These are phyloP conservation scores for Carex kokanica DNA, from an alignment of 176 grass and related monocot genomes.

Conservation along the genomic window DNA sequence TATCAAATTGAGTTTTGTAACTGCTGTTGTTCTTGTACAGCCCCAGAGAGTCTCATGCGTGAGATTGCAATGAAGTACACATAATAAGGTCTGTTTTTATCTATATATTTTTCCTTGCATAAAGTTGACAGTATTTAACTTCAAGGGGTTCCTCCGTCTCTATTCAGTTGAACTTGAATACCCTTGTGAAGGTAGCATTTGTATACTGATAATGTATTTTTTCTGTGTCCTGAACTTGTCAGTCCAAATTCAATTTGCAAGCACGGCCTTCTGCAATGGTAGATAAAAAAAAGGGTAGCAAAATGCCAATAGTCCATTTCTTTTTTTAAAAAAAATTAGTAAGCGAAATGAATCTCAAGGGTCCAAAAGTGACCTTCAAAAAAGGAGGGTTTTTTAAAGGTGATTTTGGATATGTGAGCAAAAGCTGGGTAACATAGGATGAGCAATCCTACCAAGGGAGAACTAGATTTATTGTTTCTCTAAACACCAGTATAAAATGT, in stretches of 20 bases:
- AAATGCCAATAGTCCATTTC: neutral
- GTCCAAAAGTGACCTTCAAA: neutral
- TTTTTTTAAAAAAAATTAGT: neutral
- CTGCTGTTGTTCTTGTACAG: slow-evolving; percentile 39
- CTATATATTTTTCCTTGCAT: slow-evolving; percentile 21
- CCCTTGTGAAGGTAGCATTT: neutral
- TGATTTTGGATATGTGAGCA: neutral
- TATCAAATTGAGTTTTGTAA: slow-evolving; percentile 14
- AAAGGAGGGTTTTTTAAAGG: neutral
- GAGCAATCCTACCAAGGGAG: neutral
- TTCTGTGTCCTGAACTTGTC: neutral
- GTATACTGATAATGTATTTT: neutral
- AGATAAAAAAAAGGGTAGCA: neutral
- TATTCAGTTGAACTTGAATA: neutral
- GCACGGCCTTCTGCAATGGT: neutral
- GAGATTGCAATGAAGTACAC: slow-evolving; percentile 70
- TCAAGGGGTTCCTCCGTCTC: neutral
- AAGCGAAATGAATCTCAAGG: neutral
- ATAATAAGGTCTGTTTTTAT: slow-evolving; percentile 39
- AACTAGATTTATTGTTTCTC: slow-evolving; percentile 2
- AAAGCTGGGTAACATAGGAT: neutral
- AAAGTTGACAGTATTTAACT: neutral
- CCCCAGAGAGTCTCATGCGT: slow-evolving; percentile 75
- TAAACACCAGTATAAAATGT: neutral
- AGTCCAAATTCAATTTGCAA: neutral